Conservation (phyloP, 192 early-diverging fungal species). For the Chytriomyces hyalinus region DNA sequence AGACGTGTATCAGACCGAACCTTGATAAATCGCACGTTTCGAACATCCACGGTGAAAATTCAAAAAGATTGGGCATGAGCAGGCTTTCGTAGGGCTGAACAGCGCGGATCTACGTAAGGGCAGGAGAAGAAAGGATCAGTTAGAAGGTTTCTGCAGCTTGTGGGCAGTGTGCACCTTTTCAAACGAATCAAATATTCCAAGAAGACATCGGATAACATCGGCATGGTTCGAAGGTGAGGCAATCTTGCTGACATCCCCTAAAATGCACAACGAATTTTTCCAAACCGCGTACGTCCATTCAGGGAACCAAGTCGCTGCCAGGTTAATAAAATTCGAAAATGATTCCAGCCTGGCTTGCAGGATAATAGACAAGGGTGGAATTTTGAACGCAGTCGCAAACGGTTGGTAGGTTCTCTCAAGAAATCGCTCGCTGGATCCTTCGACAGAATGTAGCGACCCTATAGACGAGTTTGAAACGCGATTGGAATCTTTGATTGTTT, state of each 20-base stretch:
- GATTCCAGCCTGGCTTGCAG: conserved; percentile 46
- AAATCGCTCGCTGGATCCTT: conserved; percentile 11
- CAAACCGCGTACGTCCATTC: conserved; percentile 56
- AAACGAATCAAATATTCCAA: conserved; percentile 72
- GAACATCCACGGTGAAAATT: conserved; percentile 80
- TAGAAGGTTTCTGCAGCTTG: background rate
- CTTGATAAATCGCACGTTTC: conserved; percentile 66
- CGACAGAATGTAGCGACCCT: conserved; percentile 27
- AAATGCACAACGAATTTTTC: conserved; percentile 79
- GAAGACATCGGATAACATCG: conserved; percentile 67
- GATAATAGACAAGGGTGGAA: background rate
- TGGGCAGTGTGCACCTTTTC: conserved; percentile 39
- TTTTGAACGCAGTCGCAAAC: conserved; percentile 7
- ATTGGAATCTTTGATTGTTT: conserved; percentile 10
- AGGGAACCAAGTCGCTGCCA: conserved; percentile 3
- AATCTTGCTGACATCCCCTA: conserved; percentile 78
- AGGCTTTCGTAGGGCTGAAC: conserved; percentile 62
- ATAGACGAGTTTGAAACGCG: conserved; percentile 31
- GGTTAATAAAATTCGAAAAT: conserved; percentile 58
- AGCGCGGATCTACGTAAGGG: conserved; percentile 49
- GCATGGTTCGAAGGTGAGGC: conserved; percentile 64
- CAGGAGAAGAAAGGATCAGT: conserved; percentile 5
- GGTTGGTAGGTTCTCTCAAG: conserved; percentile 8
- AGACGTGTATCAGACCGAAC: conserved; percentile 45
- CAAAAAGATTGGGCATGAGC: conserved; percentile 72